Evolutionary conservation across 140 eudicot genomes (phyloP), one percentile per base, ranked within the genome.

Genomic region (Anethum foeniculum): DNA sequence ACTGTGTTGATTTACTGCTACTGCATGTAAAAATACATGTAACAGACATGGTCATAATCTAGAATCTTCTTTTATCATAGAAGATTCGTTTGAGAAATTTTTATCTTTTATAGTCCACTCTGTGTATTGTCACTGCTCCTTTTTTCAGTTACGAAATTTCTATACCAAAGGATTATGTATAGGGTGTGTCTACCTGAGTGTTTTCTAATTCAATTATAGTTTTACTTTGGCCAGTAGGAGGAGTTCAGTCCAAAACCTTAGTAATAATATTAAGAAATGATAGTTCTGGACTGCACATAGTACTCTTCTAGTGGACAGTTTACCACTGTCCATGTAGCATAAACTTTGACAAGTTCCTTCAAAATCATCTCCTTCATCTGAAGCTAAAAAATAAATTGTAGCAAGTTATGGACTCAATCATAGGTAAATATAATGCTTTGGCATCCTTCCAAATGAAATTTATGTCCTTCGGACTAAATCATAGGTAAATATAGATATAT

Each of bases 401-500:
- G 77, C 77, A 15, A 32, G 13, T 36, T n/a, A 41, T 7, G 32
- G 52, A 39, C 28, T 49, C 21, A 23, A 39, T 72, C 34, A 72
- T 72, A n/a, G 16, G 34, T 44, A 6, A 19, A 18, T 34, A 39
- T 71, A 38, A 18, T 8, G 48, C 34, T n/a, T 12, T 62, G 71
- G 48, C 34, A 77, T 77, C 46, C 80, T 9, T 74, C n/a, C 56
- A 38, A 12, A 43, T 4, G 9, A 11, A 12, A 21, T 23, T 38
- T 14, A 9, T 44, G 76, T 25, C 46, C 18, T 47, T 23, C 13
- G 18, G 19, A 32, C 21, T 15, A 78, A 25, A 78, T 47, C 2
- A 3, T 0, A 4, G 12, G 41, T 4, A 82, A 85, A 82, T 39
- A 56, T 86, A 41, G 93, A 89, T 81, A 77, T 85, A 36, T 85